These are phyloP conservation scores for Wakefieldia striispora DNA, from an alignment of 768 basidiomycete genomes.

Conservation along the genomic window DNA sequence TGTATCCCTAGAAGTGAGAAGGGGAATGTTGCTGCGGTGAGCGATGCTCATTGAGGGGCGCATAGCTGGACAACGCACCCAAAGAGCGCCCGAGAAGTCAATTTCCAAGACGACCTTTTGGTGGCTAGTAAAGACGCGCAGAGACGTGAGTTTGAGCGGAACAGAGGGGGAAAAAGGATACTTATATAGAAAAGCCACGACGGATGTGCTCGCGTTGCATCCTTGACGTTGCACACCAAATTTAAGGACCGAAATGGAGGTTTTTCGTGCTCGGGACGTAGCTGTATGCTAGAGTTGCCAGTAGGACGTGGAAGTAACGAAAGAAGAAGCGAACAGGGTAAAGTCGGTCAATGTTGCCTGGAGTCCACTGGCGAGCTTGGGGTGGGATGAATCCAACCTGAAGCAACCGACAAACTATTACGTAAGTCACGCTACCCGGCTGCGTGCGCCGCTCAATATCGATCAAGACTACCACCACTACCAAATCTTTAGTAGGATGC, in stretches of 20 bases:
- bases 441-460: background rate
- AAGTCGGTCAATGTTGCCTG: constrained; percentile 10
- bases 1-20: constrained; percentile 67
- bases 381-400: constrained; percentile 26
- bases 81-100: constrained; percentile 84
- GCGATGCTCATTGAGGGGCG: constrained; percentile 14
- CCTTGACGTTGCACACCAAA: constrained; percentile 22
- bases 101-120: constrained; percentile 95
- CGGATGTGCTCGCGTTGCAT: constrained; percentile 77
- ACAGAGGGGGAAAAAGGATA: constrained; percentile 36
- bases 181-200: constrained; percentile 90
- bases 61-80: constrained; percentile 50
- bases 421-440: constrained; percentile 18
- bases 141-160: constrained; percentile 42
- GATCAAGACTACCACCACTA: background rate
- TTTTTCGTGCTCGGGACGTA: background rate
- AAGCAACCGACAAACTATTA: constrained; percentile 30
- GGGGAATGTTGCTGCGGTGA: constrained; percentile 18
- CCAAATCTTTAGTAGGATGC: constrained; percentile 43
- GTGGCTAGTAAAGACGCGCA: constrained; percentile 76
- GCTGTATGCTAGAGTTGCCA: background rate
- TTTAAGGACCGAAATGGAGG: constrained; percentile 1
- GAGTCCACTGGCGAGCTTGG: constrained; percentile 19
- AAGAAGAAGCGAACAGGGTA: background rate
- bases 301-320: constrained; percentile 4